phyloP scores from a whole-genome alignment of 176 grass and related monocot genomes.

The Oryza glumipatula region DNA sequence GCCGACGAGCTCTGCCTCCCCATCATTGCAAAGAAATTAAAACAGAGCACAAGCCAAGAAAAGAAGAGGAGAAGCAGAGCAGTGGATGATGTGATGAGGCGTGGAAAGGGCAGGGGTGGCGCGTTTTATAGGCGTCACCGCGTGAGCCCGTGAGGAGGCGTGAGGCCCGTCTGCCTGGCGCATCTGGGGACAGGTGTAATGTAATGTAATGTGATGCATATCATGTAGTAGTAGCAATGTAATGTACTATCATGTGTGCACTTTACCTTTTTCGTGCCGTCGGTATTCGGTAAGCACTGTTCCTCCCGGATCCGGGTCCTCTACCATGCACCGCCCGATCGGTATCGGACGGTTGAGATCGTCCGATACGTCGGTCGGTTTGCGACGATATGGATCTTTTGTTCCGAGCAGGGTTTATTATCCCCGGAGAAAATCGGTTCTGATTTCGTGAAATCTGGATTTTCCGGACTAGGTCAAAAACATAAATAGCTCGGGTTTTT shows the following conservation, averaged over 20 bases:
- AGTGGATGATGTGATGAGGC: background rate
- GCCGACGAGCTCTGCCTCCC: background rate
- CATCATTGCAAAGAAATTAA: background rate
- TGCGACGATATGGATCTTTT: no score
- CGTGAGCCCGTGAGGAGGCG: no score
- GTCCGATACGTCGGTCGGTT: background rate
- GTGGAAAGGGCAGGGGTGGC: background rate
- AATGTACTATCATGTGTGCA: background rate
- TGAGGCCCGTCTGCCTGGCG: no score
- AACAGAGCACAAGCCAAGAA: no score
- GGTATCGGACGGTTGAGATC: background rate
- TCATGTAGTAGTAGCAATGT: background rate
- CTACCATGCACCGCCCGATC: background rate
- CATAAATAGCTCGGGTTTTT: no score
- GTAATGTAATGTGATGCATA: background rate
- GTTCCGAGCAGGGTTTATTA: no score
- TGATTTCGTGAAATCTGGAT: no score
- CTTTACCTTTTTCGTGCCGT: background rate
- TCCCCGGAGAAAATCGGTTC: no score
- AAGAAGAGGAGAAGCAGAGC: background rate
- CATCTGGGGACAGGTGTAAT: background rate
- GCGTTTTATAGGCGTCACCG: conserved; percentile 42
- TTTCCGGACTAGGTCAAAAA: no score
- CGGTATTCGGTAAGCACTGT: background rate
- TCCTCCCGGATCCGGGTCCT: background rate